A percentile compares a stretch with the other conserved stretches of the same genome.
Conservation (phyloP, 2,329 filamentous ascomycete species). For the Cercospora canescens region DNA sequence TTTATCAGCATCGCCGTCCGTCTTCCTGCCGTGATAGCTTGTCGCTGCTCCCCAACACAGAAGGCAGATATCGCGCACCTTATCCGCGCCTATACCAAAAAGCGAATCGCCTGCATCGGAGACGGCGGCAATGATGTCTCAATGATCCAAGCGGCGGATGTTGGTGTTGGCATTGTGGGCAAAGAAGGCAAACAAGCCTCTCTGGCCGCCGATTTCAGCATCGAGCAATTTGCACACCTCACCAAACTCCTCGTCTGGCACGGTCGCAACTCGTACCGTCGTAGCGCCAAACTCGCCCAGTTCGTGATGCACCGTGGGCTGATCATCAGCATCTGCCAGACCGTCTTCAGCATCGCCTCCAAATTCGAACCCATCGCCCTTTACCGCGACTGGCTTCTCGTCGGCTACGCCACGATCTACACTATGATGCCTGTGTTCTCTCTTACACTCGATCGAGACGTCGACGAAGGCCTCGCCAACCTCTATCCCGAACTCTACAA, state of each 20-base stretch:
- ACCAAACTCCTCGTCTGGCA: constrained; percentile 99
- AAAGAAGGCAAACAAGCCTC: constrained; percentile 96
- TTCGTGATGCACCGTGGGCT: constrained; percentile 97
- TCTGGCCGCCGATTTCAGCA: constrained; percentile 93
- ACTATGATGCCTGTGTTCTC: constrained; percentile 92
- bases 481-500: constrained; percentile 97
- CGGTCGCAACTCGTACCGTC: constrained; percentile 94
- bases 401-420: constrained; percentile 95
- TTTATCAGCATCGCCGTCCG: constrained; percentile 88
- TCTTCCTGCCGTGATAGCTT: constrained; percentile 90
- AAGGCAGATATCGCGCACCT: constrained; percentile 92
- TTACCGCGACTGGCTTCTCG: constrained; percentile 94
- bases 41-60: constrained; percentile 93
- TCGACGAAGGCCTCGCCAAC: constrained; percentile 90
- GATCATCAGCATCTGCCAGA: constrained; percentile 94
- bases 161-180: constrained; percentile 95
- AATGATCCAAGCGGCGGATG: constrained; percentile 98
- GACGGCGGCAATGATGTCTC: constrained; percentile 98
- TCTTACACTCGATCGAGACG: constrained; percentile 89
- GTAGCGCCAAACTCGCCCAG: constrained; percentile 90
- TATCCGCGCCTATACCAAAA: constrained; percentile 88
- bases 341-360: constrained; percentile 92
- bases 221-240: constrained; percentile 91
- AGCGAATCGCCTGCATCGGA: constrained; percentile 95
- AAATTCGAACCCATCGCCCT: constrained; percentile 91